phyloP scores from a whole-genome alignment of 768 basidiomycete species.

The Thelephora ganbajun region DNA sequence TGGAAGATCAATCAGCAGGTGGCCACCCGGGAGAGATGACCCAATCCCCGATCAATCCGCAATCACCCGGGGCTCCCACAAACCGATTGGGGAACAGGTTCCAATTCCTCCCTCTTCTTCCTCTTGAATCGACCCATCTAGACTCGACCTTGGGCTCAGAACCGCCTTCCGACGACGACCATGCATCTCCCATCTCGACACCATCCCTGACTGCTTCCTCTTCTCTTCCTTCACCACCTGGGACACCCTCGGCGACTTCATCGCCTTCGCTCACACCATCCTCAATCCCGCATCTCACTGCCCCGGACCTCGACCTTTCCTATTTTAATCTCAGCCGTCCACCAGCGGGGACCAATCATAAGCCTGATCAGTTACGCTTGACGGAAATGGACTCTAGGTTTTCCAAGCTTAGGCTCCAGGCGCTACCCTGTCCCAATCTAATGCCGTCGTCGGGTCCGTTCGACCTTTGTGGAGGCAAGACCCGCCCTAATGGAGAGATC shows the following conservation, averaged over 20 bases:
- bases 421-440: constrained; percentile 15
- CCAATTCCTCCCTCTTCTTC: neutral
- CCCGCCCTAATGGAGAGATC: neutral
- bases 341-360: neutral
- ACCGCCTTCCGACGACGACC: neutral
- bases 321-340: neutral
- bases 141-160: neutral
- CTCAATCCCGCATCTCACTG: neutral
- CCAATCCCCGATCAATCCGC: neutral
- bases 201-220: neutral
- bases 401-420: constrained; percentile 11
- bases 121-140: neutral
- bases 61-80: neutral
- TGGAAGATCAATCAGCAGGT: neutral
- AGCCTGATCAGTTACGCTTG: neutral
- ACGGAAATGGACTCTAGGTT: neutral
- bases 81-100: neutral
- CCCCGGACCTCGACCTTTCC: neutral
- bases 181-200: neutral
- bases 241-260: neutral
- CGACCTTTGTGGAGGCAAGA: neutral
- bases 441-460: constrained; percentile 17
- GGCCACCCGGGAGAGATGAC: neutral
- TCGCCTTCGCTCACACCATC: neutral
- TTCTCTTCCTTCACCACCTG: neutral